Percentiles rank a stretch among this genome's conserved stretches.
Evolutionary conservation across 2,329 filamentous ascomycete species (phyloP).

Genomic region (Venturia pyrina): DNA sequence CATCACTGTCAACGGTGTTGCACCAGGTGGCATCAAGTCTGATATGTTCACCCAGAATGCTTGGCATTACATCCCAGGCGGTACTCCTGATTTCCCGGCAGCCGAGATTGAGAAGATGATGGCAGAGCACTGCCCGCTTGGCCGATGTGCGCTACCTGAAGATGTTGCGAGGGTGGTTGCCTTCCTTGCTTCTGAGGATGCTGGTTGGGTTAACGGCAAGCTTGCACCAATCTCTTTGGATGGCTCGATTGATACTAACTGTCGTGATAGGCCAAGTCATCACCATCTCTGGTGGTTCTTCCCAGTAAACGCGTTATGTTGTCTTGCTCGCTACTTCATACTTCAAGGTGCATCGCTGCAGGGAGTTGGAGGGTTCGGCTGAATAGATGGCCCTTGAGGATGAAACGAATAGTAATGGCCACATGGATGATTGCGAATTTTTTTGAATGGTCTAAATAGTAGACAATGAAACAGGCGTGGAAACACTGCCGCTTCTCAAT

Average conservation of each 20-base stretch:
- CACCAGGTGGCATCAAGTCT: constrained; percentile 62
- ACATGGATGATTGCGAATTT: background rate
- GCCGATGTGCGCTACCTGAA: constrained; percentile 38
- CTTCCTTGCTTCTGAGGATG: constrained; percentile 29
- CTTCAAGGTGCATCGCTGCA: background rate
- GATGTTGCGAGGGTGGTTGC: constrained; percentile 33
- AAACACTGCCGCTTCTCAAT: background rate
- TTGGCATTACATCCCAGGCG: constrained; percentile 40
- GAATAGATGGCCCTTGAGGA: background rate
- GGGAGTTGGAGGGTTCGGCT: background rate
- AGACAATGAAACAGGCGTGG: background rate
- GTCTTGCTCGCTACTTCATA: background rate
- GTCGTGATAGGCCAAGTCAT: constrained; percentile 25
- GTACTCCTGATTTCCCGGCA: constrained; percentile 37
- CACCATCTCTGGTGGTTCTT: constrained; percentile 31
- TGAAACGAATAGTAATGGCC: background rate
- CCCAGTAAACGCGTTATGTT: constrained; percentile 20
- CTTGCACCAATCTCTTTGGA: constrained; percentile 9
- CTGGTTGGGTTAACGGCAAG: constrained; percentile 30
- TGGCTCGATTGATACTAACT: background rate
- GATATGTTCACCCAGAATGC: constrained; percentile 68
- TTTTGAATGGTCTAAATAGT: background rate
- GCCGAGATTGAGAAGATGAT: constrained; percentile 41
- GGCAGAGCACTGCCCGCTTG: constrained; percentile 40
- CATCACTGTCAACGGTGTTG: constrained; percentile 64